Percentiles rank a stretch among this genome's conserved stretches.
Evolutionary conservation across 805 yeast species (phyloP).

Genomic region (Brettanomyces nanus): DNA sequence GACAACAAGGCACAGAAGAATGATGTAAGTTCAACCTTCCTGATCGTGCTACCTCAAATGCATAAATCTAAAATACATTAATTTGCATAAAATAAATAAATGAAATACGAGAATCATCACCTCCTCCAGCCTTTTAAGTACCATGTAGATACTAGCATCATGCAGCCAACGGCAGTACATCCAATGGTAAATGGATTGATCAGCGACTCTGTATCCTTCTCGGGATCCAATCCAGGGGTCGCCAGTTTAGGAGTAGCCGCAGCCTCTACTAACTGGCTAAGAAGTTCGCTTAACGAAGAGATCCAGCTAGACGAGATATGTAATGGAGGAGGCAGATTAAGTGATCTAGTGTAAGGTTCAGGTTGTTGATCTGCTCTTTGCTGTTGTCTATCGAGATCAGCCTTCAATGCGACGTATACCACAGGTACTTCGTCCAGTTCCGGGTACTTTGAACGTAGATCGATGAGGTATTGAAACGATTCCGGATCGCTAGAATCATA

Average conservation of each 20-base stretch:
- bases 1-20: too few species aligned
- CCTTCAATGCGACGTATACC: slow-evolving; percentile 86
- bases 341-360: slow-evolving; percentile 66
- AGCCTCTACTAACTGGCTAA: slow-evolving; percentile 81
- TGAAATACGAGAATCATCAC: too few species aligned
- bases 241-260: slow-evolving; percentile 71
- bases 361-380: slow-evolving; percentile 84
- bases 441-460: slow-evolving; percentile 53
- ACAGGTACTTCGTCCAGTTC: slow-evolving; percentile 62
- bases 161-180: slow-evolving; percentile 61
- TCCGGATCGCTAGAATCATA: slow-evolving; percentile 97
- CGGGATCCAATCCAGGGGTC: slow-evolving; percentile 73
- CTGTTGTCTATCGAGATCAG: slow-evolving; percentile 92
- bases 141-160: slow-evolving; percentile 57
- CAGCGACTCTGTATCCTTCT: slow-evolving; percentile 38
- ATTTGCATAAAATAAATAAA: too few species aligned
- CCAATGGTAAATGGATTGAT: slow-evolving; percentile 50
- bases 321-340: slow-evolving; percentile 70
- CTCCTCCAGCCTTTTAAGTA: slow-evolving; percentile 43
- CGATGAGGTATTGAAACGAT: slow-evolving; percentile 75
- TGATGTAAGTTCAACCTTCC: too few species aligned
- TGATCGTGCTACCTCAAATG: too few species aligned
- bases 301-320: slow-evolving; percentile 91
- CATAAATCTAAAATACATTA: too few species aligned
- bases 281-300: slow-evolving; percentile 74